Conservation (phyloP, 2,329 filamentous ascomycete genomes). For the Penicillium digitatum region DNA sequence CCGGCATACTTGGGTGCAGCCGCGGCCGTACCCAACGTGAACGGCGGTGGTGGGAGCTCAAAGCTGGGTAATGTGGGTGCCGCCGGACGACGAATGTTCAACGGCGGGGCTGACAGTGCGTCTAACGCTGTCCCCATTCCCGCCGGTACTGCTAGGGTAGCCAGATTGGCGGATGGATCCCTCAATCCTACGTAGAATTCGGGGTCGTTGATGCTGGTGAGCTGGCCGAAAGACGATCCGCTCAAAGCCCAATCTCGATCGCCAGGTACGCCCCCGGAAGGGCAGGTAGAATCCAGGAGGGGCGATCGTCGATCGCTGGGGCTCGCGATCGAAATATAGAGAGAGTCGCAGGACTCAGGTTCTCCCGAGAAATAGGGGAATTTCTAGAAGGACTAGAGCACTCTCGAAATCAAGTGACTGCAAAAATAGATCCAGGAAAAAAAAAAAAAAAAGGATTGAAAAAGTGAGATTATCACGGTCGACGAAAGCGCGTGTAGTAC, state of each 20-base stretch:
- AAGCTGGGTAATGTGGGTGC: slow-evolving; percentile 66
- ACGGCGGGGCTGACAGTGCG: slow-evolving; percentile 60
- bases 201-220: slow-evolving; percentile 32
- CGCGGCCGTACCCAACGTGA: slow-evolving; percentile 44
- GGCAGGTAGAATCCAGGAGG: slow-evolving; percentile 49
- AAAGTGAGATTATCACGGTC: slow-evolving; percentile 15
- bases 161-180: slow-evolving; percentile 55
- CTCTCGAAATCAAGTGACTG: not conserved
- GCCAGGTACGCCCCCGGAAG: slow-evolving; percentile 46
- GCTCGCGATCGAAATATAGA: slow-evolving; percentile 26
- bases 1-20: slow-evolving; percentile 50
- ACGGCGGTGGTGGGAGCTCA: slow-evolving; percentile 61
- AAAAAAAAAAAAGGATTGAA: not conserved
- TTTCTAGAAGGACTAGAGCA: not conserved
- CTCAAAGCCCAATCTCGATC: slow-evolving; percentile 47
- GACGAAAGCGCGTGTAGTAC: slow-evolving; percentile 18
- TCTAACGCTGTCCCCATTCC: slow-evolving; percentile 62
- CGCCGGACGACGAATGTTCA: slow-evolving; percentile 67
- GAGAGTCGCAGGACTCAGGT: slow-evolving; percentile 10
- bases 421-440: not conserved
- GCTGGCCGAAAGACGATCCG: slow-evolving; percentile 29
- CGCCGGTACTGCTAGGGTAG: slow-evolving; percentile 58
- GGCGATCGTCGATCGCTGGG: slow-evolving; percentile 39
- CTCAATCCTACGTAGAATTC: slow-evolving; percentile 37
- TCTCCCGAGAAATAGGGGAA: slow-evolving; percentile 2